Evolutionary conservation across 495 filamentous ascomycete species (phyloP).

Genomic region (Aspergillus nidulans): DNA sequence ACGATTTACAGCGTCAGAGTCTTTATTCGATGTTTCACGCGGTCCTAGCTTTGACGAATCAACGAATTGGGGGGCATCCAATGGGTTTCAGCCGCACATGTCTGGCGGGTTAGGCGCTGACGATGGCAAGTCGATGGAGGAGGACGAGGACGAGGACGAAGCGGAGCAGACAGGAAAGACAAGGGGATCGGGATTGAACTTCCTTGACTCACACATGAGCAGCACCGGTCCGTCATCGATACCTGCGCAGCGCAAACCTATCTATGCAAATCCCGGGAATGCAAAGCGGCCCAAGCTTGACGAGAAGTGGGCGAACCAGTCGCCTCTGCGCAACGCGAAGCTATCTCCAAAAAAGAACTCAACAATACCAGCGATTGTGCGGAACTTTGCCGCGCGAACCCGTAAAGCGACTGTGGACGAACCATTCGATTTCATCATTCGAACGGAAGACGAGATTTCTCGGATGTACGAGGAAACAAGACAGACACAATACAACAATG

Average conservation of each 20-base stretch:
- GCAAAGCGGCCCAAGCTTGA: slow-evolving; percentile 44
- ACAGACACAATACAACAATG: slow-evolving; percentile 47
- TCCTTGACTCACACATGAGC: slow-evolving; percentile 32
- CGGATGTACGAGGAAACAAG: slow-evolving; percentile 54
- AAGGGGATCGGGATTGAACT: slow-evolving; percentile 23
- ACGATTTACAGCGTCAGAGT: slow-evolving; percentile 26
- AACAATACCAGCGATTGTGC: slow-evolving; percentile 46
- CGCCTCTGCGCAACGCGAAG: slow-evolving; percentile 35
- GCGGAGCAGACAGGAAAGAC: slow-evolving; percentile 19
- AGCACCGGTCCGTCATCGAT: slow-evolving; percentile 21
- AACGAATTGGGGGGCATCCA: slow-evolving; percentile 24
- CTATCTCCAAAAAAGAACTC: slow-evolving; percentile 45
- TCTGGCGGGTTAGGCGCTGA: slow-evolving; percentile 35
- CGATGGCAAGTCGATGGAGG: slow-evolving; percentile 24
- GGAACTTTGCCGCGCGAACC: slow-evolving; percentile 34
- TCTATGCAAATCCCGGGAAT: slow-evolving; percentile 40
- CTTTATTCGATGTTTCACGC: slow-evolving; percentile 36
- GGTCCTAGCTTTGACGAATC: slow-evolving; percentile 41
- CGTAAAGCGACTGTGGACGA: slow-evolving; percentile 35
- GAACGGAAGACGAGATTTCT: slow-evolving; percentile 40
- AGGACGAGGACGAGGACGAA: slow-evolving; percentile 28
- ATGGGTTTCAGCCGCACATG: slow-evolving; percentile 31
- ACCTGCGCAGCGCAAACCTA: slow-evolving; percentile 31
- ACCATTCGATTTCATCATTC: slow-evolving; percentile 41
- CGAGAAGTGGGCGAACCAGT: slow-evolving; percentile 37